Percentiles rank a stretch among this genome's conserved stretches.
phyloP scores from a whole-genome alignment of 192 early-diverging fungal species.

The Blastocladiella britannica region DNA sequence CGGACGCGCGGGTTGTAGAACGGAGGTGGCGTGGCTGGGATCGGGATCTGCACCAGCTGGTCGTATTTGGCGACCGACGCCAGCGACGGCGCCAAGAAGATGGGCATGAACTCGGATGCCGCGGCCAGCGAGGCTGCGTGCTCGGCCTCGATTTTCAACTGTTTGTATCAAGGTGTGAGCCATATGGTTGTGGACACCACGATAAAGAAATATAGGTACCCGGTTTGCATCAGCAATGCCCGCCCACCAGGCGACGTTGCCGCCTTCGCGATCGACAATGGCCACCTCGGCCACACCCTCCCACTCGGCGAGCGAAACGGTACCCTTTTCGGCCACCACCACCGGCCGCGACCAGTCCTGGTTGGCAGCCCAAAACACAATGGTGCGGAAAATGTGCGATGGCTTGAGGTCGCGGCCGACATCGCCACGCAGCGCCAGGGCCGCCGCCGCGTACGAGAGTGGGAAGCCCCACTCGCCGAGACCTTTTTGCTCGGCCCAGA shows the following conservation, averaged over 20 bases:
- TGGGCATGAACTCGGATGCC: neutral
- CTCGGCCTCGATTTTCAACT: neutral
- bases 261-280: neutral
- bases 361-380: neutral
- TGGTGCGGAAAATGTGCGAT: neutral
- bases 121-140: neutral
- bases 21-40: neutral
- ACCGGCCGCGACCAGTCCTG: neutral
- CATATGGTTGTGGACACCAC: too few species aligned
- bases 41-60: neutral
- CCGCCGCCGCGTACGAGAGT: neutral
- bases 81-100: neutral
- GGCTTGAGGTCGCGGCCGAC: neutral
- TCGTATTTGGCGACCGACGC: neutral
- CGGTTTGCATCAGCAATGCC: neutral
- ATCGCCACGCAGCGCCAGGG: neutral
- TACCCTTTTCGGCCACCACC: neutral
- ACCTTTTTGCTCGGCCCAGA: conserved; percentile 68
- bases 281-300: neutral
- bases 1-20: conserved; percentile 1
- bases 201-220: neutral
- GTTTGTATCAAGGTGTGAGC: too few species aligned
- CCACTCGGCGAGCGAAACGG: neutral
- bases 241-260: neutral
- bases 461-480: conserved; percentile 4